Percentiles rank a stretch among this genome's conserved stretches.
These are phyloP conservation scores for Spiromastix sp. DNA, from an alignment of 2,329 filamentous ascomycete genomes.

Conservation along the genomic window DNA sequence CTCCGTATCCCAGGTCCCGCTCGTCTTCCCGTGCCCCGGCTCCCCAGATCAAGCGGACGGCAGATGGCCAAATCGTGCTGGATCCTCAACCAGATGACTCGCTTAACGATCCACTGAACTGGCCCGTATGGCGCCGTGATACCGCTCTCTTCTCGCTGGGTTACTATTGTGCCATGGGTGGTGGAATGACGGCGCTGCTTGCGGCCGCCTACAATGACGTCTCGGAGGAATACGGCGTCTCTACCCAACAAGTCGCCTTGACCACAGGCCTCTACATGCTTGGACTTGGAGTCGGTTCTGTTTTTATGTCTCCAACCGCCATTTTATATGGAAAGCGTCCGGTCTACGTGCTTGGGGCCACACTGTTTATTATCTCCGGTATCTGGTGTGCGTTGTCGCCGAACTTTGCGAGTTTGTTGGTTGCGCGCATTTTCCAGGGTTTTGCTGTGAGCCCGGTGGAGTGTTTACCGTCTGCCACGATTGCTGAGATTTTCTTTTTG, in stretches of 20 bases:
- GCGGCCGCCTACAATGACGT: conserved; percentile 84
- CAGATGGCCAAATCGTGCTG: conserved; percentile 73
- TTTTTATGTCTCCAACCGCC: conserved; percentile 79
- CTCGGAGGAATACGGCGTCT: conserved; percentile 54
- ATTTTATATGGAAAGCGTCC: conserved; percentile 86
- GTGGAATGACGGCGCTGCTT: conserved; percentile 81
- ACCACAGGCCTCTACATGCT: conserved; percentile 93
- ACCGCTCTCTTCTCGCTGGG: conserved; percentile 69
- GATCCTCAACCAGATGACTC: conserved; percentile 89
- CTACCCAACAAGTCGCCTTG: conserved; percentile 63
- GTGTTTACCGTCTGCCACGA: conserved; percentile 83
- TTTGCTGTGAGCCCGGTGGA: conserved; percentile 83
- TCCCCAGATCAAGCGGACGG: conserved; percentile 58
- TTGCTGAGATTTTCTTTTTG: conserved; percentile 92
- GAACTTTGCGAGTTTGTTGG: conserved; percentile 65
- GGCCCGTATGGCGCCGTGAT: conserved; percentile 74
- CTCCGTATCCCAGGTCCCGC: conserved; percentile 28
- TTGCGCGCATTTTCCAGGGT: conserved; percentile 79
- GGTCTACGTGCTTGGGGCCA: conserved; percentile 68
- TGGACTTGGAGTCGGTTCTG: conserved; percentile 75
- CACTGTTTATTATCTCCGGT: conserved; percentile 66
- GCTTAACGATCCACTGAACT: conserved; percentile 84
- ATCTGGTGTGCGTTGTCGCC: conserved; percentile 83
- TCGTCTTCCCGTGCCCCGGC: conserved; percentile 26
- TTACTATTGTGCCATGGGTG: conserved; percentile 86